Base-by-base conservation (phyloP, 345 rosid genomes). In the Eucalyptus cloeziana region DNA sequence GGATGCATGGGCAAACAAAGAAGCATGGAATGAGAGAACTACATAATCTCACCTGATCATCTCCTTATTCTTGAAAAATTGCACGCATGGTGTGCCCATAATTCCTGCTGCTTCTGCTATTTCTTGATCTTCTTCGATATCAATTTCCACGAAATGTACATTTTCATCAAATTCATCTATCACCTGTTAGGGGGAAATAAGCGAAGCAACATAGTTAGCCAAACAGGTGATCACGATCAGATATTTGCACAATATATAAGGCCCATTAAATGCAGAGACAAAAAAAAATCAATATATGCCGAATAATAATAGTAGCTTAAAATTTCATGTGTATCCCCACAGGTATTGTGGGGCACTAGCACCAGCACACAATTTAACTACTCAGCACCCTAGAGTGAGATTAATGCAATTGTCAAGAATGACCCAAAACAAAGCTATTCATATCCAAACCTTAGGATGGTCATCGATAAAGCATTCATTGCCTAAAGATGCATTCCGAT, bases 51-150 rank as follows among this genome's bases (percentile, higher is more conserved):
- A 97, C 99, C 94, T 94, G 91, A 96, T 91, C 97, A 96, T 95
- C 90, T 97, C 98, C 93, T 96, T 97, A 90, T 95, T 94, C 94
- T 97, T 96, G 94, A 95, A 97, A 91, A 96, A 98, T 92, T 98
- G 99, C 89, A 98, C 99, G 24, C 98, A 96, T 14, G 99, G 99
- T 30, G 99, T 96, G 58, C 99, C 99, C 99, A 97, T 97, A 76
- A 97, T 97, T 90, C 94, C 98, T 60, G 99, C 99, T 49, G 98
- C 98, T 93, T 98, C 98, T 86, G 99, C 98, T 89, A 98, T 93
- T 91, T 96, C 99, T 81, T 83, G 99, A 91, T 98, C 99, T 95
- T 96, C 99, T 93, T 96, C 99, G 0, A 96, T 98, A 89, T 98
- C 99, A 64, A 96, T 98, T 91, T 98, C 99, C 67, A 98, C 96